phyloP scores from a whole-genome alignment of 768 basidiomycete genomes.

The Hericium coralloides region DNA sequence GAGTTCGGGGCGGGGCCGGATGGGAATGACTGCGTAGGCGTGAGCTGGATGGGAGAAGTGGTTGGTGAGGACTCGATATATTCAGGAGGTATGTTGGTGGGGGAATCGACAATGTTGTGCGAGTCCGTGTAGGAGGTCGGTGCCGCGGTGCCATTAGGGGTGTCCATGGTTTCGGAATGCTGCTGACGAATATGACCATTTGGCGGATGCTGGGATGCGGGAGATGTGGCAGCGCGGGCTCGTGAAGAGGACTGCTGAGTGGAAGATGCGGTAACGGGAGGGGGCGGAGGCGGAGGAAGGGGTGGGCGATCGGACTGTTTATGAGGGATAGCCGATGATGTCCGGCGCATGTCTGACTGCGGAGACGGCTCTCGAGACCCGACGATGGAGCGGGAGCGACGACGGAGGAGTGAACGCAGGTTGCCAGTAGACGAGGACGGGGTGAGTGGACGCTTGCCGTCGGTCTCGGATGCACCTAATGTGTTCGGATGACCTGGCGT shows the following conservation, averaged over 20 bases:
- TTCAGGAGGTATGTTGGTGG: conserved; percentile 18
- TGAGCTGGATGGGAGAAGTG: not conserved
- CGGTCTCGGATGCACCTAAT: not conserved
- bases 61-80: conserved; percentile 2
- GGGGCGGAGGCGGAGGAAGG: not conserved
- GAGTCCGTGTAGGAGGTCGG: not conserved
- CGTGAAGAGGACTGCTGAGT: not conserved
- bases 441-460: conserved; percentile 1
- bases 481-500: conserved; percentile 2
- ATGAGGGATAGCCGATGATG: not conserved
- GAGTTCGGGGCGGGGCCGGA: not conserved
- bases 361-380: not conserved
- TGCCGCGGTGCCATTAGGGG: conserved; percentile 9
- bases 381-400: conserved; percentile 7
- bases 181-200: not conserved
- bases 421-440: conserved; percentile 10
- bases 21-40: not conserved
- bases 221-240: not conserved
- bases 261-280: not conserved
- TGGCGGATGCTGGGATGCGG: not conserved
- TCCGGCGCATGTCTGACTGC: not conserved
- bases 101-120: conserved; percentile 34
- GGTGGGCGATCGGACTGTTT: not conserved
- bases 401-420: conserved; percentile 11
- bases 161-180: not conserved